Conservation (phyloP, 352 stramenopile genomes). For the Pythium dissotocum region DNA sequence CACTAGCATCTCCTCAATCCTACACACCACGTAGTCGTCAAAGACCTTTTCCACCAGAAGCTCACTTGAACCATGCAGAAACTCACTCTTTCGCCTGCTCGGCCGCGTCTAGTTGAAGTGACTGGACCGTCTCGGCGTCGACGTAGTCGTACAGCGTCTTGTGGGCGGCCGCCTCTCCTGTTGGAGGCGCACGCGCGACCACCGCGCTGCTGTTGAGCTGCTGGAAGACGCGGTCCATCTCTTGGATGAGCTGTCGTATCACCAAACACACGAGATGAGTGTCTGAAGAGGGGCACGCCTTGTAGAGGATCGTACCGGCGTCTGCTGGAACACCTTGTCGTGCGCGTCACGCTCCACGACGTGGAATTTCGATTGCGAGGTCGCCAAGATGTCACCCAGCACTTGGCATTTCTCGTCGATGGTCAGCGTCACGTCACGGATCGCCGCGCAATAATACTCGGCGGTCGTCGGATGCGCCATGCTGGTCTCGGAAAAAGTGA, state of each 20-base stretch:
- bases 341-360: conserved; percentile 40
- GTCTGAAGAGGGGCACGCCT: not conserved
- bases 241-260: conserved; percentile 52
- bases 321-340: conserved; percentile 60
- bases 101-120: conserved; percentile 71
- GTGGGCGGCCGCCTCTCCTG: conserved; percentile 33
- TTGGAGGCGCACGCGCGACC: conserved; percentile 25
- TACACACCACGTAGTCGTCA: conserved; percentile 18
- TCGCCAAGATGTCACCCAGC: conserved; percentile 63
- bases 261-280: not conserved
- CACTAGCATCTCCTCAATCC: conserved; percentile 66
- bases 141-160: conserved; percentile 88
- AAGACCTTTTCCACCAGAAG: too few species aligned
- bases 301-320: conserved; percentile 31
- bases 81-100: conserved; percentile 72
- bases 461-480: conserved; percentile 25
- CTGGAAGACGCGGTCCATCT: conserved; percentile 78
- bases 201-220: conserved; percentile 55
- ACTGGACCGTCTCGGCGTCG: conserved; percentile 78
- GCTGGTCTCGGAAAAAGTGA: too few species aligned
- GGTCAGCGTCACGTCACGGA: conserved; percentile 60
- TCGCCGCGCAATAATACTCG: conserved; percentile 50
- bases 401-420: conserved; percentile 72
- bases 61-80: not conserved
- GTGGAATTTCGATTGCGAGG: conserved; percentile 59